Percentiles rank a stretch among this genome's conserved stretches.
Conservation (phyloP, 495 filamentous ascomycete genomes). For the Penicillium fimorum region DNA sequence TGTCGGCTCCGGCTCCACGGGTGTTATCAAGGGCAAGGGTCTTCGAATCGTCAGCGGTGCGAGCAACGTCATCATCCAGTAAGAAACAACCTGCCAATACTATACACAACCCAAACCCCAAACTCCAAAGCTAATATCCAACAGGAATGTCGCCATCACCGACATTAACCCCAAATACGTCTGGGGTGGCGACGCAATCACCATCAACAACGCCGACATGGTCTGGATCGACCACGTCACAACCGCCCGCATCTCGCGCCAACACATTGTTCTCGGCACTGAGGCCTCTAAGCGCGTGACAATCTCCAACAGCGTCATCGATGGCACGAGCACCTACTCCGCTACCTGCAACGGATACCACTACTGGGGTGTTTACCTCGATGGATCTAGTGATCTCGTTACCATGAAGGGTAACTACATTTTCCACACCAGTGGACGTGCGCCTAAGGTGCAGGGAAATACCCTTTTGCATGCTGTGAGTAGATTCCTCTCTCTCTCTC, state of each 20-base stretch:
- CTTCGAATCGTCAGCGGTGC: conserved; percentile 45
- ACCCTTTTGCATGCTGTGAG: conserved; percentile 44
- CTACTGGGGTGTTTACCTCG: conserved; percentile 49
- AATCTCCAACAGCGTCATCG: conserved; percentile 47
- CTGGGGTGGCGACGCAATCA: conserved; percentile 51
- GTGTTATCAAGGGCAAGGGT: conserved; percentile 46
- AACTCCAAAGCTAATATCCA: background rate
- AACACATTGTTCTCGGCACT: conserved; percentile 46
- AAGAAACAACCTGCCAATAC: background rate
- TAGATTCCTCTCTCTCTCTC: background rate
- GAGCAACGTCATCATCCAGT: conserved; percentile 50
- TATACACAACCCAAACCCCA: background rate
- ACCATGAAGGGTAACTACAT: conserved; percentile 51
- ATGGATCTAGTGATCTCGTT: conserved; percentile 40
- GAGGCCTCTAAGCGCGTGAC: conserved; percentile 42
- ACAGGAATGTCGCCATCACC: conserved; percentile 46
- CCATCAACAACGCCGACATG: conserved; percentile 40
- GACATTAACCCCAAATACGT: conserved; percentile 51
- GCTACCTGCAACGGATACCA: conserved; percentile 46
- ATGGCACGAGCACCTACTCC: conserved; percentile 40
- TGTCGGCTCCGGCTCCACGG: conserved; percentile 36
- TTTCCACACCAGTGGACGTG: conserved; percentile 44
- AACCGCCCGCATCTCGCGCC: conserved; percentile 45
- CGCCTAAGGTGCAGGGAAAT: conserved; percentile 43
- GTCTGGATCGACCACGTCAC: conserved; percentile 52